Base-by-base conservation (phyloP, 202 grass and related monocot species). In the Musa balbisiana region DNA sequence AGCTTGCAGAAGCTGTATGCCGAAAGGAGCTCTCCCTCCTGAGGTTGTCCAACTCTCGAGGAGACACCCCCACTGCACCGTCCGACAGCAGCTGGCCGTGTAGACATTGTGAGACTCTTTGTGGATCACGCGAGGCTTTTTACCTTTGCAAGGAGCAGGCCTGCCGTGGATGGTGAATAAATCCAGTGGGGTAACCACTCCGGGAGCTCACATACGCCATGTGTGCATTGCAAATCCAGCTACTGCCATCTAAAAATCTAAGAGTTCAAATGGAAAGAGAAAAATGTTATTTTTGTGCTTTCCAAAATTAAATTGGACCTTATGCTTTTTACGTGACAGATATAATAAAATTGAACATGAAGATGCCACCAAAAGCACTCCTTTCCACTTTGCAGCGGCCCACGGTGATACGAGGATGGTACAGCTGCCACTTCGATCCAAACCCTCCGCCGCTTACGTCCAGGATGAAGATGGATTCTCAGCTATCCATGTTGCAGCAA, bases 41-140 rank as follows among this genome's bases (percentile, higher is more conserved):
- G 19, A 53, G 49, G 19, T 52, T 24, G 76, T 64, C 2, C 64
- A 92, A 89, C 81, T 75, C 67, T 9, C 62, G 62, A 11, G 53
- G 81, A 4, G 82, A 88, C 58, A 88, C 89, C 49, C 49, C 83
- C 85, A 11, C 43, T 88, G 43, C 25, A 1, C 25, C 0, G 25
- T 25, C 0, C 0, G 25, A 25, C 25, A 25, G 25, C 25, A 25
- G 25, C 25, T 25, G 25, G 25, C 25, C 25, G 1, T 25, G 1
- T 25, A 25, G 25, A 25, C 25, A 25, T 25, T 25, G 25, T 0
- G 25, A 1, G 25, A 25, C 25, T 25, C 25, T 25, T 25, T 25
- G 25, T 25, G 25, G 25, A 25, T 25, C 25, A 25, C 25, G 25
- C 25, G 25, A 25, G 25, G 25, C 25, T 25, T 25, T 25, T 25